Conservation (phyloP, 2,329 filamentous ascomycete species). For the Clarireedia paspali region DNA sequence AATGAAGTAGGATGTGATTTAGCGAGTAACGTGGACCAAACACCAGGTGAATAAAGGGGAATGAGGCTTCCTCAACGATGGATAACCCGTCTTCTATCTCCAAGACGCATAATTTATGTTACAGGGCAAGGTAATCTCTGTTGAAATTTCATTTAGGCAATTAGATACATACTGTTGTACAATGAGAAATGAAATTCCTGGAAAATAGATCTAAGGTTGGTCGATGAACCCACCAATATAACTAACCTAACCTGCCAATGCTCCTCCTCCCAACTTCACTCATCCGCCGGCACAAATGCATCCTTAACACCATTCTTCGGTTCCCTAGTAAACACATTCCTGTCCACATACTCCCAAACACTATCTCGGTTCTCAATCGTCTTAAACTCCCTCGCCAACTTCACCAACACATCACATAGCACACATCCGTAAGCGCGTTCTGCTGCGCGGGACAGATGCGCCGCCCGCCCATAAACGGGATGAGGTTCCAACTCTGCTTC, state of each 20-base stretch:
- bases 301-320: constrained; percentile 13
- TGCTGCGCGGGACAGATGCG: constrained; percentile 57
- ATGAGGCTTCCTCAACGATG: too few relatives aligned
- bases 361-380: constrained; percentile 2
- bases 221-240: too few relatives aligned
- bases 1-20: too few relatives aligned
- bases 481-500: constrained; percentile 37
- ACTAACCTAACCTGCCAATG: too few relatives aligned
- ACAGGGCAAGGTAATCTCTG: too few relatives aligned
- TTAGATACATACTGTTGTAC: too few relatives aligned
- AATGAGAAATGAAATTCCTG: too few relatives aligned
- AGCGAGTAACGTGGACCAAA: too few relatives aligned
- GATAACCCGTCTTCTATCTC: too few relatives aligned
- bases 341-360: constrained; percentile 5
- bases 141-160: too few relatives aligned
- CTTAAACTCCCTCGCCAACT: constrained; percentile 34
- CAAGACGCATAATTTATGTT: too few relatives aligned
- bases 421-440: constrained; percentile 7
- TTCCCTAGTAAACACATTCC: constrained; percentile 10
- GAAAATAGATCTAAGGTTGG: constrained; percentile 10
- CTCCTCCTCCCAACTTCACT: not conserved
- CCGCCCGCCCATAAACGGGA: constrained; percentile 65
- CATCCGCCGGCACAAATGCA: not conserved
- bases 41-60: too few relatives aligned
- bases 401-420: constrained; percentile 8